Evolutionary conservation across 371 early-diverging fungal genomes (phyloP), one percentile per base, ranked within the genome.

Genomic region (Rhizomucor miehei): DNA sequence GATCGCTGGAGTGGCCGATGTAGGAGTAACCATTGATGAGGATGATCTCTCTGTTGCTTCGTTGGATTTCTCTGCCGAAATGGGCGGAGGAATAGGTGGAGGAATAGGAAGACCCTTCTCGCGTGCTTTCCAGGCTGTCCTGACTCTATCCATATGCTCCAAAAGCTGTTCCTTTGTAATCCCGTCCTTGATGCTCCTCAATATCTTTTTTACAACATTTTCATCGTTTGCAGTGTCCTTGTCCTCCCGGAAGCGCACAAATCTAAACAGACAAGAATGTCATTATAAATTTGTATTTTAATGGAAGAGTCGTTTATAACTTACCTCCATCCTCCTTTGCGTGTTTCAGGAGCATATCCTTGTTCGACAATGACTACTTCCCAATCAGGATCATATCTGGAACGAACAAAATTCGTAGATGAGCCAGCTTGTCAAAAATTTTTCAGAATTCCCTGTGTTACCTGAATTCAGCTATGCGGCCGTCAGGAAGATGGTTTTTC

Each of bases 161-260:
- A 71, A 51, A 17, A 81, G 49, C 41, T 80, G 69, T 14, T 75
- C 77, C 43, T 69, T 75, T 14, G 79, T 73, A 6, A 89, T 77
- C 36, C 78, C 77, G 37, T 85, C 76, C 8, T 68, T 65, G 17
- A 86, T 70, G 49, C 72, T 72, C 13, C 77, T 60, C 12, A 88
- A 25, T 5, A 85, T 70, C 46, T 77, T 76, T 35, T 75, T 71
- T 4, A 83, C 81, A 0, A 75, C 75, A 20, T 58, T 65, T 51
- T 84, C 85, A 46, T 86, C 86, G 60, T 89, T 87, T 13, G 86
- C 84, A 17, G 74, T 78, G n/a, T 73, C 71, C 59, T 87, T 89
- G 63, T 91, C 91, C 16, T 72, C 76, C 16, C 90, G 72, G 13
- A 85, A 75, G 19, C 86, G 80, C 19, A 86, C 81, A 64, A 89